These are phyloP conservation scores for Acmispon strigosus DNA, from an alignment of 306 rosid genomes.

Conservation along the genomic window DNA sequence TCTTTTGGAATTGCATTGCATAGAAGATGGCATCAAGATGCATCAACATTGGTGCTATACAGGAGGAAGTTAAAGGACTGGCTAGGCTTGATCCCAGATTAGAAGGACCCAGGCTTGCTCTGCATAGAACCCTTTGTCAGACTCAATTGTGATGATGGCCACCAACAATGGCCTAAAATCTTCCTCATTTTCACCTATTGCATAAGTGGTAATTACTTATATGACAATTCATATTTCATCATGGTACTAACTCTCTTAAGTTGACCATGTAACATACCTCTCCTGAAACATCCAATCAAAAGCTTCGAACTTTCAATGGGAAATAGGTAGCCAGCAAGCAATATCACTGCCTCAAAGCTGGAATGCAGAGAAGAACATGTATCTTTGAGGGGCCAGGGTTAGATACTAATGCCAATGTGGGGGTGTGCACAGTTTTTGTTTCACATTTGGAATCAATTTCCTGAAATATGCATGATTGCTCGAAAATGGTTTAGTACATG, in stretches of 20 bases:
- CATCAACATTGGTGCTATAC: neutral
- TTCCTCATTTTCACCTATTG: conserved; percentile 15
- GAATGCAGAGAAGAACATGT: conserved; percentile 23
- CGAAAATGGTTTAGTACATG: neutral
- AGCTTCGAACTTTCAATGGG: conserved; percentile 10
- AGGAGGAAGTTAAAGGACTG: neutral
- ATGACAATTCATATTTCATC: conserved; percentile 23
- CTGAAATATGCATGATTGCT: neutral
- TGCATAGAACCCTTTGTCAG: conserved; percentile 31
- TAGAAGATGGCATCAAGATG: conserved; percentile 25
- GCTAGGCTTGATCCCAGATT: neutral
- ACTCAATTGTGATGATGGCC: conserved; percentile 30
- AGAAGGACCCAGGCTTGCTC: neutral
- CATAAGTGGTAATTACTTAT: conserved; percentile 26
- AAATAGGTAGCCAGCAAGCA: conserved; percentile 17
- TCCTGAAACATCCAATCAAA: conserved; percentile 38
- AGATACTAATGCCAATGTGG: conserved; percentile 27
- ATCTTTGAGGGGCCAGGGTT: conserved; percentile 28
- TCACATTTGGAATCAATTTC: conserved; percentile 10
- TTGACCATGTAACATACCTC: conserved; percentile 44
- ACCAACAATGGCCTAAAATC: conserved; percentile 49
- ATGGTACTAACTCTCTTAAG: conserved; percentile 22
- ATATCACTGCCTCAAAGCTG: conserved; percentile 28
- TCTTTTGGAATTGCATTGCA: conserved; percentile 9
- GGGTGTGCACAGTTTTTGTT: conserved; percentile 10